Percentiles rank a stretch among this genome's conserved stretches.
phyloP scores from a whole-genome alignment of 495 filamentous ascomycete genomes.

The Viridothelium virens region DNA sequence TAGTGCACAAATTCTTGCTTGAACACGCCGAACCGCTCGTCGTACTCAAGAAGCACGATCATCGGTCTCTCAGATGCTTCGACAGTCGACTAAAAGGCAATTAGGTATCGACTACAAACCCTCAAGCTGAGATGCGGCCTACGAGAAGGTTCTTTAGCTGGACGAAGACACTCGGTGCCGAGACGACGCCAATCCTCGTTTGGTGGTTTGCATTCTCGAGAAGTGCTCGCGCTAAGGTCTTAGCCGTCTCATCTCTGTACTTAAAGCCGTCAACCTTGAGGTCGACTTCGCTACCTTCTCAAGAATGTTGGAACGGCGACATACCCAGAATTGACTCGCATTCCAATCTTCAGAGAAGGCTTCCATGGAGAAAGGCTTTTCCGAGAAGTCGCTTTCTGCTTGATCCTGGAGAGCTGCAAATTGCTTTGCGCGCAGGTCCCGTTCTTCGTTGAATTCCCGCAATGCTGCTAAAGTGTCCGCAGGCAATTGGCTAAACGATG shows the following conservation, averaged over 20 bases:
- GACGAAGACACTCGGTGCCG: constrained; percentile 68
- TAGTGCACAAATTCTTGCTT: constrained; percentile 59
- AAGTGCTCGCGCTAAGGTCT: constrained; percentile 50
- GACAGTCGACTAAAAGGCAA: background rate
- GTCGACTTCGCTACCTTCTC: background rate
- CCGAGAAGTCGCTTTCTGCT: constrained; percentile 41
- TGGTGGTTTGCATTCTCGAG: constrained; percentile 48
- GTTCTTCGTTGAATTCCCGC: constrained; percentile 60
- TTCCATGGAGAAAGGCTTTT: constrained; percentile 52
- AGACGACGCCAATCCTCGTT: constrained; percentile 57
- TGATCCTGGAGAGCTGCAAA: constrained; percentile 54
- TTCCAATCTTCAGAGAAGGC: constrained; percentile 76
- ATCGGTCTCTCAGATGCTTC: constrained; percentile 36
- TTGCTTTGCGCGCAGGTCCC: constrained; percentile 50
- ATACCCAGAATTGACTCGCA: constrained; percentile 69
- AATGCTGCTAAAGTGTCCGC: constrained; percentile 54
- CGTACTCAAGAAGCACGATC: constrained; percentile 60
- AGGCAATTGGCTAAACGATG: constrained; percentile 41
- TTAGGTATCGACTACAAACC: background rate
- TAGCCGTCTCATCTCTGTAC: constrained; percentile 64
- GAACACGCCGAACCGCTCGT: constrained; percentile 63
- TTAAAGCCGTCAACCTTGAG: constrained; percentile 33
- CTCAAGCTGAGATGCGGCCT: constrained; percentile 21
- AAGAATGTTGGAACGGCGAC: constrained; percentile 18
- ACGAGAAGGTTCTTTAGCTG: constrained; percentile 61